Percentiles rank a stretch among this genome's conserved stretches.
Evolutionary conservation across 257 asterid species (phyloP).

Genomic region (Scutellaria baicalensis): DNA sequence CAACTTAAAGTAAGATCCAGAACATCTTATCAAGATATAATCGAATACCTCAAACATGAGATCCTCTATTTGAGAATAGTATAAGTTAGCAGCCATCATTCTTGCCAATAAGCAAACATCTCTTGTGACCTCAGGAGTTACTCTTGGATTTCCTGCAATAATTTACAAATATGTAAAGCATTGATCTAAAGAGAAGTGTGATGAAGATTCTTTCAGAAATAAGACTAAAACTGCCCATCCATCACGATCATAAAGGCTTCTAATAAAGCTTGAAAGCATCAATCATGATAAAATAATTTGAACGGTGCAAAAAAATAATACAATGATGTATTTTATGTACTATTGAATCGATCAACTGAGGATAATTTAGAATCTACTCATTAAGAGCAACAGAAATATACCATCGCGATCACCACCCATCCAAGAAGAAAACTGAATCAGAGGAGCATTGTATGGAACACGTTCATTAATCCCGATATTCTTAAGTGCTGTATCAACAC

Average conservation of each 20-base stretch:
- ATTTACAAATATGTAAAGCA: not conserved
- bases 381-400: not conserved
- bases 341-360: no score
- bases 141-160: slow-evolving; percentile 49
- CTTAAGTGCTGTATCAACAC: slow-evolving; percentile 55
- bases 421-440: slow-evolving; percentile 58
- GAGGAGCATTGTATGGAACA: slow-evolving; percentile 52
- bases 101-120: slow-evolving; percentile 57
- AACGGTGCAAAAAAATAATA: no score
- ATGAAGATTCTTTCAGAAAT: not conserved
- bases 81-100: slow-evolving; percentile 69
- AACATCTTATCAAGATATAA: no score
- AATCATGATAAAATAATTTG: no score
- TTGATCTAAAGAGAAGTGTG: not conserved
- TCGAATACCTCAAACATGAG: slow-evolving; percentile 84
- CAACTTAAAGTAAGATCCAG: no score
- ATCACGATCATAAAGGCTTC: not conserved
- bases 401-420: slow-evolving; percentile 67
- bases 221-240: not conserved
- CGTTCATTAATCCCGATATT: slow-evolving; percentile 52
- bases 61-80: slow-evolving; percentile 89
- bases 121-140: slow-evolving; percentile 54
- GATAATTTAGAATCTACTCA: no score
- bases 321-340: not conserved
- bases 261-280: no score